Conservation (phyloP, 345 rosid genomes). For the Angophora floribunda region DNA sequence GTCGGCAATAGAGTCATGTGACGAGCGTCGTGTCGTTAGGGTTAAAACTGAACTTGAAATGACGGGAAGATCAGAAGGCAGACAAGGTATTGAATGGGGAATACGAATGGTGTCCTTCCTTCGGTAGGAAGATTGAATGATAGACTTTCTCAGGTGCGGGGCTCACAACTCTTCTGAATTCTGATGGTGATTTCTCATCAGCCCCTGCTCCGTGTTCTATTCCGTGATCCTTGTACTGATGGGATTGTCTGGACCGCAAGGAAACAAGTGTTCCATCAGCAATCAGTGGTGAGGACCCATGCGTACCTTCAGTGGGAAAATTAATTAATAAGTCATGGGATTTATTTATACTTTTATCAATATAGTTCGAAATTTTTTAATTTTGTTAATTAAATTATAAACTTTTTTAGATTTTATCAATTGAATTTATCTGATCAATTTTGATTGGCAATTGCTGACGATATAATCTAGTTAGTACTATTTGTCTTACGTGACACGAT, state of each 20-base stretch:
- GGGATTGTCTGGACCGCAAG: neutral
- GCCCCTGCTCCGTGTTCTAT: neutral
- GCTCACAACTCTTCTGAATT: neutral
- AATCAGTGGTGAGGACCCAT: neutral
- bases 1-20: neutral
- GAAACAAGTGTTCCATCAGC: neutral
- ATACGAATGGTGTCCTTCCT: neutral
- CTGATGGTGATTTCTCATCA: neutral
- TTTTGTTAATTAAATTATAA: too few species aligned
- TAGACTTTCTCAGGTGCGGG: neutral
- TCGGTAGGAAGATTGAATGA: neutral
- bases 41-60: neutral
- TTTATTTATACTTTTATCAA: too few species aligned
- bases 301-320: neutral
- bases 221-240: neutral
- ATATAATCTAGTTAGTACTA: too few species aligned
- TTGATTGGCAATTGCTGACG: fast-evolving
- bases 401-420: fast-evolving
- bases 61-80: neutral
- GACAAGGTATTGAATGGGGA: neutral
- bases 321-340: too few species aligned
- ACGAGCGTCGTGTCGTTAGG: neutral
- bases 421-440: too few species aligned
- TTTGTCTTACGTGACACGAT: neutral
- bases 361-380: fast-evolving